Evolutionary conservation across 805 yeast species (phyloP), one percentile per base, ranked within the genome.

Genomic region (Zygoascus bituminiphila): DNA sequence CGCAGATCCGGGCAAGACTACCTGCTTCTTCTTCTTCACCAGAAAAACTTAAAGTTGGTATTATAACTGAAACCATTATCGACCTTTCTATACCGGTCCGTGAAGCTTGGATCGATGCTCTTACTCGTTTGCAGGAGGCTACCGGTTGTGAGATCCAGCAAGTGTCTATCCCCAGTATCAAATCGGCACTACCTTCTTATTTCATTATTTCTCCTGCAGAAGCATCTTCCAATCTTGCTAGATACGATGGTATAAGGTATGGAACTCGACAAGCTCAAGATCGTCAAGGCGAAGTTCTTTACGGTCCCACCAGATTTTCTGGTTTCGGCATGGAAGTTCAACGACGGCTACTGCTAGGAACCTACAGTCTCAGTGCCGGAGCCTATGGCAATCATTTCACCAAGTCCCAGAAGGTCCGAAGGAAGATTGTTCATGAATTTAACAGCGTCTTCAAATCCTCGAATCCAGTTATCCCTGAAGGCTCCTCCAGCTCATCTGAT

Each of bases 151-250:
- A 72, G 8, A 64, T 93, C 1, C 68, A 71, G 15, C 73, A 81
- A 0, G 78, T 93, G 1, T 80, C 93, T 0, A 62, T 91, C 0
- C 95, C 96, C 5, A 69, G 83, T 0, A 67, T 88, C 8, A 75
- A 74, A 50, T 67, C 73, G 47, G 74, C 89, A 22, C 66, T 93
- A 15, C 88, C 94, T 23, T 77, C 88, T 0, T 93, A 93, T 64
- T 91, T 85, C 62, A 84, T 96, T 0, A 57, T 94, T 33, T 89
- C 93, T 1, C 84, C 96, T 0, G 84, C 96, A 0, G 98, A 93
- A 60, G 98, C 97, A 0, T 82, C 94, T 0, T 91, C 98, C 0
- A 93, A 93, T 61, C 72, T 93, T 44, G 77, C 96, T 1, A 72
- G 97, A 26, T 93, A 76, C 60, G 98, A 93, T 65, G 98, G 98